Evolutionary conservation across 2,329 filamentous ascomycete species (phyloP), one percentile per base, ranked within the genome.

Genomic region (Neopestalotiopsis rosae): DNA sequence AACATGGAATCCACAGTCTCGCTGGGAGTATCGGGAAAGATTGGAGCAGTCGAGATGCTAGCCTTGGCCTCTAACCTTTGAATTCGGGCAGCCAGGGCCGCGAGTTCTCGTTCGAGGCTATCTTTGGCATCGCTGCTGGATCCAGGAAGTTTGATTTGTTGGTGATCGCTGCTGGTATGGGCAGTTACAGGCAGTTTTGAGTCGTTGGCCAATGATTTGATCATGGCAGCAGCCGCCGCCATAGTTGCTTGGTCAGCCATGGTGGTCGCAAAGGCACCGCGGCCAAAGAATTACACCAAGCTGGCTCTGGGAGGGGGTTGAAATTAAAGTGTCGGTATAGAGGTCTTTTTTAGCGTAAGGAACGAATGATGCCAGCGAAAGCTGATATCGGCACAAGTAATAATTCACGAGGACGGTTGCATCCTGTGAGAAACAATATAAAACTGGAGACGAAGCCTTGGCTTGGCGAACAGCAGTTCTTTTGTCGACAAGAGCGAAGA

Each of bases 1-100:
- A 91, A 89, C 59, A 91, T 85, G 73, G 90, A 91, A 76, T 89
- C 88, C 74, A 86, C 85, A 65, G 87, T 88, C 83, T 96, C 94
- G 79, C 91, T 94, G 62, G 94, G 94, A 10, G 94, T 96, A 77
- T 95, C 91, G 74, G 94, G 94, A 75, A 95, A 88, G 68, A 82
- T 81, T 66, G 87, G 86, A 71, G 87, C 83, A 72, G 87, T 86
- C 69, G 87, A 80, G 69, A 87, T 84, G 76, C 88, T 89, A 72
- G 93, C 92, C 82, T 92, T 92, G 74, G 90, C 89, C 84, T 98
- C 95, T 74, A 98, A 89, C 72, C 91, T 90, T 72, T 94, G 92
- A 74, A 98, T 90, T 73, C 96, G 88, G 71, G 90, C 84, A 69
- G 91, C 89, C 72, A 98, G 88, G 68, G 93, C 91, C 65, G 91